Evolutionary conservation across 2,329 filamentous ascomycete species (phyloP).

Genomic region (Talaromyces piceae): DNA sequence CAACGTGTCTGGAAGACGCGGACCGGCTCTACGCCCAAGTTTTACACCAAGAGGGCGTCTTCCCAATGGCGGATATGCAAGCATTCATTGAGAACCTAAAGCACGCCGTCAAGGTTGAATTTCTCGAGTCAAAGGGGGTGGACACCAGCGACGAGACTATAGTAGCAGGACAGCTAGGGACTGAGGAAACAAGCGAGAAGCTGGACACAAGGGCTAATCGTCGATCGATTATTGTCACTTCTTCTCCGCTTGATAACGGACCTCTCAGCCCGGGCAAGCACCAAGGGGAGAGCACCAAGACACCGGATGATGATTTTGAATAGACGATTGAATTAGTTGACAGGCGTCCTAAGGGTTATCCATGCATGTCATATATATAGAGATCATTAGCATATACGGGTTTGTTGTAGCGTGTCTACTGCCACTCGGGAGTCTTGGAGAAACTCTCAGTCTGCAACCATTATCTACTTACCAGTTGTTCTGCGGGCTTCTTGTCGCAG

Average conservation of each 20-base stretch:
- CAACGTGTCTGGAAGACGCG: slow-evolving; percentile 67
- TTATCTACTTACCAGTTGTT: too few relatives aligned
- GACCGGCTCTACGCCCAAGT: slow-evolving; percentile 44
- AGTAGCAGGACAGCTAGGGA: slow-evolving; percentile 22
- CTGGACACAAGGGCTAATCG: slow-evolving; percentile 48
- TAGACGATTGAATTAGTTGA: slow-evolving; percentile 20
- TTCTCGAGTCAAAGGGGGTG: slow-evolving; percentile 36
- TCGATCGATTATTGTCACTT: slow-evolving; percentile 47
- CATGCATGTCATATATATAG: slow-evolving; percentile 6
- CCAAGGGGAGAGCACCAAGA: slow-evolving; percentile 25
- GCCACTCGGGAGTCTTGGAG: background rate
- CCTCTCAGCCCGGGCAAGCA: slow-evolving; percentile 36
- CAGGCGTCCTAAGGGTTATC: slow-evolving; percentile 5
- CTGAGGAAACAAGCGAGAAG: slow-evolving; percentile 46
- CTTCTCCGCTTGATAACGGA: slow-evolving; percentile 46
- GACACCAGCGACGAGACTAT: slow-evolving; percentile 24
- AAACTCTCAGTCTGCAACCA: too few relatives aligned
- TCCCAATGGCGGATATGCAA: slow-evolving; percentile 48
- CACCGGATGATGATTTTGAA: slow-evolving; percentile 42
- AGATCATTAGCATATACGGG: slow-evolving; percentile 6
- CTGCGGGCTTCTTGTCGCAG: too few relatives aligned
- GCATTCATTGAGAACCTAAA: slow-evolving; percentile 37
- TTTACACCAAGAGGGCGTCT: slow-evolving; percentile 29
- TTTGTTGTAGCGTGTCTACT: background rate
- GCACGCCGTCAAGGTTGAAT: slow-evolving; percentile 36